phyloP scores from a whole-genome alignment of 2,329 filamentous ascomycete species.

The Aspergillus quadricinctus region DNA sequence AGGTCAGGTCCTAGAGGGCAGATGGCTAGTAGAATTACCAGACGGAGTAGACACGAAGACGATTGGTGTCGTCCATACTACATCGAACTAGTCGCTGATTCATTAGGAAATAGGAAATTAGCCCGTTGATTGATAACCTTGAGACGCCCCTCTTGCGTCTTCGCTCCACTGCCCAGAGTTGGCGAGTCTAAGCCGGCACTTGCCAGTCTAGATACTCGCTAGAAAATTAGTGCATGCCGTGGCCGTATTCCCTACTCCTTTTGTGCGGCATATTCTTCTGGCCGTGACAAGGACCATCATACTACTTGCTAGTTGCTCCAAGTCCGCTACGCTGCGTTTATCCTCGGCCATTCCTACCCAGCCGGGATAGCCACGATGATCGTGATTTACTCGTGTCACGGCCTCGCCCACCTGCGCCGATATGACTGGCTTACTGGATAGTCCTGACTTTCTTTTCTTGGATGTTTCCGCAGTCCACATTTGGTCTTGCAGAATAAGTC shows the following conservation, averaged over 20 bases:
- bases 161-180: background rate
- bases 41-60: background rate
- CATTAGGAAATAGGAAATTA: background rate
- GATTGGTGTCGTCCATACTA: background rate
- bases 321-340: background rate
- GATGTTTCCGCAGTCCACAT: background rate
- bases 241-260: background rate
- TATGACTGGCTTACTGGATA: background rate
- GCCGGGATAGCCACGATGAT: background rate
- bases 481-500: background rate
- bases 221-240: background rate
- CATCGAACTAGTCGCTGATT: background rate
- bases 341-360: background rate
- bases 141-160: background rate
- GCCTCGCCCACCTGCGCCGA: background rate
- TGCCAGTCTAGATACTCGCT: background rate
- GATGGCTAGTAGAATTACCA: background rate
- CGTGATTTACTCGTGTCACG: background rate
- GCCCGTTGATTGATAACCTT: conserved; percentile 3
- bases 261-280: background rate
- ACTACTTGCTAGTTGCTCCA: background rate
- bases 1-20: background rate
- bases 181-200: background rate
- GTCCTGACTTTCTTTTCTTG: background rate
- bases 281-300: background rate